A percentile compares a stretch with the other conserved stretches of the same genome.
These are phyloP conservation scores for Candolleomyces eurysporus DNA, from an alignment of 768 basidiomycete species.

Conservation along the genomic window DNA sequence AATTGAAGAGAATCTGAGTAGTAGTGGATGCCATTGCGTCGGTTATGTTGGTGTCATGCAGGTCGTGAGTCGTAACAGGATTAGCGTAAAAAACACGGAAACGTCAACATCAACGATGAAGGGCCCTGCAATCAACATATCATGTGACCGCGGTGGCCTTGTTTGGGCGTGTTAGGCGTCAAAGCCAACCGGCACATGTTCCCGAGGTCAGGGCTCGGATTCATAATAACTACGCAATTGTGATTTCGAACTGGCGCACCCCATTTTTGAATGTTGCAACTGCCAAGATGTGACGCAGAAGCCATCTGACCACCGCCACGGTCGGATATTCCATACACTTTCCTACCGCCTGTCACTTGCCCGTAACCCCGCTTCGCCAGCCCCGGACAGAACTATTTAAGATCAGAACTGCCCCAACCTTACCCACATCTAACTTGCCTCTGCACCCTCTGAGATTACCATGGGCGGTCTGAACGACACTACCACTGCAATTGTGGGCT, in stretches of 20 bases:
- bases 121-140: background rate
- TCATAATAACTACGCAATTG: background rate
- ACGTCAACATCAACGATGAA: background rate
- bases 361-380: background rate
- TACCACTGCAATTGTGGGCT: slow-evolving; percentile 1
- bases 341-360: background rate
- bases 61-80: background rate
- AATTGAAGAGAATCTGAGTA: slow-evolving; percentile 80
- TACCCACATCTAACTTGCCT: background rate
- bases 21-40: slow-evolving; percentile 63
- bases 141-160: background rate
- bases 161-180: background rate
- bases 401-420: background rate
- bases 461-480: slow-evolving; percentile 2
- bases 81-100: background rate
- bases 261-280: background rate
- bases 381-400: background rate
- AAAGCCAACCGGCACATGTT: background rate
- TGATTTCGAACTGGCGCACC: background rate
- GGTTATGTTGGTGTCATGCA: background rate
- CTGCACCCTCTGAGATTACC: background rate
- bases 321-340: too few species aligned
- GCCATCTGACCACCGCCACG: background rate
- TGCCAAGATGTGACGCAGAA: too few species aligned
- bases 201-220: background rate